Conservation (phyloP, 1,284 basidiomycete genomes). For the Sporisorium sorghi region DNA sequence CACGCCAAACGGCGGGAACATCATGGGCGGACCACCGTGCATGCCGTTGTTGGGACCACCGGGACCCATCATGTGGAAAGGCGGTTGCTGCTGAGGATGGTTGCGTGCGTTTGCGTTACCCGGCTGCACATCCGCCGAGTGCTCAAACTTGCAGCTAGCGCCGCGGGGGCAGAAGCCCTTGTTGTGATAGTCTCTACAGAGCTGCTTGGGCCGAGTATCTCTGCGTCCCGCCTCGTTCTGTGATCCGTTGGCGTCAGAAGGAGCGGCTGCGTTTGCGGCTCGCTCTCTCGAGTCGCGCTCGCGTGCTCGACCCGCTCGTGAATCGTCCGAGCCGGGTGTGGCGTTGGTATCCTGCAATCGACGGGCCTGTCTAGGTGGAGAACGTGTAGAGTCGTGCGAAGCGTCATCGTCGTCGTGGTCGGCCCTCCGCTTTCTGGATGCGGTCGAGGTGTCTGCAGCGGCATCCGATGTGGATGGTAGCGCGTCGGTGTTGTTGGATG, state of each 20-base stretch:
- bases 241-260: conserved; percentile 22
- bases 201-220: conserved; percentile 45
- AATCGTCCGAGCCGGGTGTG: conserved; percentile 19
- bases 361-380: conserved; percentile 46
- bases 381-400: conserved; percentile 24
- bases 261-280: conserved; percentile 16
- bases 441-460: conserved; percentile 11
- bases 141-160: conserved; percentile 88
- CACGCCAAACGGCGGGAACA: conserved; percentile 52
- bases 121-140: conserved; percentile 70
- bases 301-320: conserved; percentile 22
- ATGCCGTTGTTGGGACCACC: conserved; percentile 36
- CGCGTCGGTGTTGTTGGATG: conserved; percentile 13
- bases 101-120: conserved; percentile 27
- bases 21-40: conserved; percentile 41
- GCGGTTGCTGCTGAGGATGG: conserved; percentile 23
- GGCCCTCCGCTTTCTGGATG: conserved; percentile 50
- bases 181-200: conserved; percentile 66
- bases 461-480: conserved; percentile 20
- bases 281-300: conserved; percentile 43
- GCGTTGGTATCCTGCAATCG: conserved; percentile 25
- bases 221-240: conserved; percentile 22
- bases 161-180: conserved; percentile 86
- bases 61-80: conserved; percentile 45
- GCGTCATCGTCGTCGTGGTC: conserved; percentile 54